phyloP scores from a whole-genome alignment of 306 rosid species.

The Quercus robur region DNA sequence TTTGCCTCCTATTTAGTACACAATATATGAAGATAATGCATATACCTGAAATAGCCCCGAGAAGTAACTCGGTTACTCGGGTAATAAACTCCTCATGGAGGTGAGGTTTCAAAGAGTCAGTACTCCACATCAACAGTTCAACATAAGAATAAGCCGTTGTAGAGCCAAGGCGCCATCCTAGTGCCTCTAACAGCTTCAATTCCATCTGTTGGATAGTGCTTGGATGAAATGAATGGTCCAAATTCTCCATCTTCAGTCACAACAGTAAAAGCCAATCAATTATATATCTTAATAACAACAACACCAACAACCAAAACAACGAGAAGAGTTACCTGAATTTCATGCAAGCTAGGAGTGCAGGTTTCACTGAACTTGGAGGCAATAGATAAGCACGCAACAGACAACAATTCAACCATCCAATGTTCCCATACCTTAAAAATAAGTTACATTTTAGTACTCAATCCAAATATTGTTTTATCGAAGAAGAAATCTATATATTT shows the following conservation, averaged over 20 bases:
- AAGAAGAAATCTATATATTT: not conserved
- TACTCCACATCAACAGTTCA: constrained; percentile 20
- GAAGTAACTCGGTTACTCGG: constrained; percentile 25
- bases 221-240: constrained; percentile 27
- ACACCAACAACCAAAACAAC: not conserved
- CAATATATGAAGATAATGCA: not conserved
- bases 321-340: constrained; percentile 39
- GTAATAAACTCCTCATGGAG: constrained; percentile 13
- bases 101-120: constrained; percentile 25
- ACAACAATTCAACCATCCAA: constrained; percentile 52
- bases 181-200: constrained; percentile 35
- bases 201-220: constrained; percentile 42
- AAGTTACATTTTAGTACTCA: no score
- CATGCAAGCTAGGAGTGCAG: constrained; percentile 25
- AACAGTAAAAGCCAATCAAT: not conserved
- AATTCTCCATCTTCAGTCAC: constrained; percentile 35
- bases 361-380: constrained; percentile 55
- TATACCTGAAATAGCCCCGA: constrained; percentile 39
- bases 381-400: constrained; percentile 50
- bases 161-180: constrained; percentile 45
- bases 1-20: not conserved
- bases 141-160: constrained; percentile 36
- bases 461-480: not conserved
- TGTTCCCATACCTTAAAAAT: constrained; percentile 35
- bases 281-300: not conserved